These are phyloP conservation scores for Aspergillus amoenus DNA, from an alignment of 2,329 filamentous ascomycete genomes.

Conservation along the genomic window DNA sequence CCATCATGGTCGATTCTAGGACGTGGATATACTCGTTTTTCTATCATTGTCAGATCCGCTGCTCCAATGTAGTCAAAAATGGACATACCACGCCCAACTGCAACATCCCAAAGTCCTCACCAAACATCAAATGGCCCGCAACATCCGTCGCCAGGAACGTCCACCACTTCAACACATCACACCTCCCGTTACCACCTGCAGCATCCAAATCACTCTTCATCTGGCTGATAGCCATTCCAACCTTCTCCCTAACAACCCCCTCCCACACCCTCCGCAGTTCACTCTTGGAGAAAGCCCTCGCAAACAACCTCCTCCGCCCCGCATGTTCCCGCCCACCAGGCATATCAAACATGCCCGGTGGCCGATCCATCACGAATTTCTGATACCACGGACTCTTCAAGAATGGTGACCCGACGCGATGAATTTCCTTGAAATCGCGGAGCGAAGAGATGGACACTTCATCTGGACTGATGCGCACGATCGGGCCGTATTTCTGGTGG, in stretches of 20 bases:
- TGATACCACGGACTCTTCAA: conserved; percentile 31
- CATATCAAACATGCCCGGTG: conserved; percentile 40
- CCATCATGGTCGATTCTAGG: conserved; percentile 26
- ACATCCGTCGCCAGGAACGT: conserved; percentile 53
- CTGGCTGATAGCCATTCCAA: conserved; percentile 39
- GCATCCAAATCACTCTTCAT: conserved; percentile 40
- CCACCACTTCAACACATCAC: conserved; percentile 49
- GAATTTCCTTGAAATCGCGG: conserved; percentile 23
- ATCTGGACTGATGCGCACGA: conserved; percentile 24
- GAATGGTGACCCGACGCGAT: conserved; percentile 26
- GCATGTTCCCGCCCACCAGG: conserved; percentile 40
- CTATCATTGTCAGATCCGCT: conserved; percentile 14
- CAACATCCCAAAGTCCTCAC: conserved; percentile 51
- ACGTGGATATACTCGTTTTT: conserved; percentile 39
- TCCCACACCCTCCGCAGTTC: conserved; percentile 18
- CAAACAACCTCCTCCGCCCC: conserved; percentile 42
- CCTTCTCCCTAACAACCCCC: conserved; percentile 40
- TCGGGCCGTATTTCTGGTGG: conserved; percentile 23
- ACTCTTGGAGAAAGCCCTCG: conserved; percentile 31
- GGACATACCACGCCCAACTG: conserved; percentile 45
- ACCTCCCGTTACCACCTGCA: neutral
- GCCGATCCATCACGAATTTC: conserved; percentile 10
- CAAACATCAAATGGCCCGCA: conserved; percentile 52
- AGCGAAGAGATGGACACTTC: conserved; percentile 38
- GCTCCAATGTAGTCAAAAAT: too few relatives aligned